Evolutionary conservation across 345 rosid genomes (phyloP).

Genomic region (Eucalyptus guilfoylei): DNA sequence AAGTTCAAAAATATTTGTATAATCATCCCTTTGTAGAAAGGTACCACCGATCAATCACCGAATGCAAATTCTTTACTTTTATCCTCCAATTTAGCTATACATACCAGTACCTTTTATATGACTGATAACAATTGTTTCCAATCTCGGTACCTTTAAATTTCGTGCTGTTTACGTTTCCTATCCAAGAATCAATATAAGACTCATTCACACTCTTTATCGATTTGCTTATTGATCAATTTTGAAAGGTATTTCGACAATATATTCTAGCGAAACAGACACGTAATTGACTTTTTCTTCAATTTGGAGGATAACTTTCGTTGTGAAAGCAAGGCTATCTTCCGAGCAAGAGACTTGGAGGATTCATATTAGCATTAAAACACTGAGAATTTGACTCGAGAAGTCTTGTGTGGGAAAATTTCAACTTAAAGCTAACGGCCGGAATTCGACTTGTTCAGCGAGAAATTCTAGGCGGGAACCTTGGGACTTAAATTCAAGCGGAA

Average conservation of each 20-base stretch:
- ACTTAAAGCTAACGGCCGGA: background rate
- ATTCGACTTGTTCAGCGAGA: background rate
- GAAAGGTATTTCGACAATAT: background rate
- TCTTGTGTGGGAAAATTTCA: background rate
- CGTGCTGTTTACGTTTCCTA: background rate
- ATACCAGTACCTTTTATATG: background rate
- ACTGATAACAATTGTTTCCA: background rate
- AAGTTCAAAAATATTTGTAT: too few relatives aligned
- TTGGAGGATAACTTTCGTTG: background rate
- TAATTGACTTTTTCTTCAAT: background rate
- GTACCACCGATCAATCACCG: background rate
- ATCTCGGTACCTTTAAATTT: background rate
- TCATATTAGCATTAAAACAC: background rate
- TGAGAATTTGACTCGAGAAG: background rate
- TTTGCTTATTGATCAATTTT: background rate
- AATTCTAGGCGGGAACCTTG: background rate
- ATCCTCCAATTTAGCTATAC: background rate
- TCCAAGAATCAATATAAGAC: background rate
- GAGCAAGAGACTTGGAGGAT: background rate
- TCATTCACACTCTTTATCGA: background rate
- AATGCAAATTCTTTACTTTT: background rate
- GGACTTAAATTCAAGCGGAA: background rate
- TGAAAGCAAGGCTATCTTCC: background rate
- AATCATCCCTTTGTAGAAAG: background rate
- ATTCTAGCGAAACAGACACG: background rate